Conservation (phyloP, 495 filamentous ascomycete genomes). For the Neurospora africana region DNA sequence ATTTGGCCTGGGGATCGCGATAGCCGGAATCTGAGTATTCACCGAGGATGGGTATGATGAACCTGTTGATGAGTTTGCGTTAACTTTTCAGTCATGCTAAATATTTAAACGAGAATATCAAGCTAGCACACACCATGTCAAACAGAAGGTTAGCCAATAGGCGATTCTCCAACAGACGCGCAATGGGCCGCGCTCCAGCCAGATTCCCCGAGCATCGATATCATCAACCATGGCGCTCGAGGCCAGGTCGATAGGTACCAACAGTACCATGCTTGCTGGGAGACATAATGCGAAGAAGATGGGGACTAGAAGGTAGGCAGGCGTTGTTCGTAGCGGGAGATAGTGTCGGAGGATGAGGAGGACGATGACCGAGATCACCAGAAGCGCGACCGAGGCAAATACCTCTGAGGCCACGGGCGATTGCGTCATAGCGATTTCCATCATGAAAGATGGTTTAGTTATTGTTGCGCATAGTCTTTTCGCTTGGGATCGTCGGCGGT, state of each 20-base stretch:
- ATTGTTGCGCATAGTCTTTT: background rate
- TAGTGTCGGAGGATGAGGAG: constrained; percentile 80
- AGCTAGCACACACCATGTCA: constrained; percentile 64
- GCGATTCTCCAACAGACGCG: constrained; percentile 83
- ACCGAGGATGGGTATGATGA: constrained; percentile 84
- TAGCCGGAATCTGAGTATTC: constrained; percentile 92
- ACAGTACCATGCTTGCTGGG: constrained; percentile 83
- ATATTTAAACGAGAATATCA: background rate
- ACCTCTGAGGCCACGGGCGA: constrained; percentile 31
- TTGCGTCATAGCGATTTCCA: constrained; percentile 7
- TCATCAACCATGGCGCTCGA: constrained; percentile 66
- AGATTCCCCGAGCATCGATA: constrained; percentile 50
- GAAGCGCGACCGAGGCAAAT: constrained; percentile 60
- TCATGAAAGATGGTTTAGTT: constrained; percentile 9
- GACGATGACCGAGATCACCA: constrained; percentile 62
- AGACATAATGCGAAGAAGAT: constrained; percentile 90
- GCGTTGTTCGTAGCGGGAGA: constrained; percentile 80
- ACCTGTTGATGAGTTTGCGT: constrained; percentile 36
- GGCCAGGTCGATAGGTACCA: constrained; percentile 93
- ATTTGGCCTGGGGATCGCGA: constrained; percentile 66
- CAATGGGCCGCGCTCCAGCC: constrained; percentile 55
- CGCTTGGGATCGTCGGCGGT: background rate
- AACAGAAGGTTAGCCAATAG: constrained; percentile 91
- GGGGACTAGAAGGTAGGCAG: constrained; percentile 80
- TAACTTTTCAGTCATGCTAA: constrained; percentile 1